Percentiles rank a stretch among this genome's conserved stretches.
phyloP scores from a whole-genome alignment of 2,329 filamentous ascomycete genomes.

The Fusarium falciforme region DNA sequence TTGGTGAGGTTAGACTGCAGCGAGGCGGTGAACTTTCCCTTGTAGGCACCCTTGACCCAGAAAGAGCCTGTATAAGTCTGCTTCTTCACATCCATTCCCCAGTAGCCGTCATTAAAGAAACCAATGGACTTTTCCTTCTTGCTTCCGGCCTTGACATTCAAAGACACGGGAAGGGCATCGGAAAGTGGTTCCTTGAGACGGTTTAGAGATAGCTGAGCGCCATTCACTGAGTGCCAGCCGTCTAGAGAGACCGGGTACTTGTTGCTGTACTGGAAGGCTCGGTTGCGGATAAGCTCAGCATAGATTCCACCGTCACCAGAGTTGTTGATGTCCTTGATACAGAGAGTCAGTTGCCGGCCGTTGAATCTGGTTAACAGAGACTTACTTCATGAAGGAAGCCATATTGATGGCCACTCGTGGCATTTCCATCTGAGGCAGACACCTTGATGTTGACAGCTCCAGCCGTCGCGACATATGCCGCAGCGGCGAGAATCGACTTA shows the following conservation, averaged over 20 bases:
- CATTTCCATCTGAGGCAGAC: conserved; percentile 53
- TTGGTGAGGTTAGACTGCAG: conserved; percentile 58
- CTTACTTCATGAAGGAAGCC: conserved; percentile 58
- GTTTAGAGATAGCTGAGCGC: conserved; percentile 59
- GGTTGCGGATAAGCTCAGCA: conserved; percentile 76
- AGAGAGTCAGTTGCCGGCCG: not conserved
- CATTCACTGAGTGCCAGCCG: conserved; percentile 59
- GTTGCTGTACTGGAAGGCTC: conserved; percentile 72
- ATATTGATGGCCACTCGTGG: conserved; percentile 58
- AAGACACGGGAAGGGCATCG: conserved; percentile 61
- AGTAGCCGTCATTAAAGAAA: conserved; percentile 65
- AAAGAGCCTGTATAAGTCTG: conserved; percentile 62
- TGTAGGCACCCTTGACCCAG: conserved; percentile 63
- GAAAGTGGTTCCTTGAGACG: conserved; percentile 61
- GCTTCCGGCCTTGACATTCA: conserved; percentile 55
- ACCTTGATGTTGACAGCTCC: conserved; percentile 53
- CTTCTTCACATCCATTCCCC: conserved; percentile 66
- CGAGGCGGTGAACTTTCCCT: conserved; percentile 59
- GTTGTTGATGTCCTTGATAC: conserved; percentile 69
- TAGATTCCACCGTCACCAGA: conserved; percentile 80
- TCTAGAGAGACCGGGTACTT: conserved; percentile 56
- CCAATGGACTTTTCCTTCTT: conserved; percentile 52
- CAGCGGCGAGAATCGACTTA: conserved; percentile 30
- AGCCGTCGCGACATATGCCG: conserved; percentile 22
- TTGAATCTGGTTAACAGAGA: accelerated